phyloP scores from a whole-genome alignment of 1,284 basidiomycete genomes.

The Psilocybe mexicana region DNA sequence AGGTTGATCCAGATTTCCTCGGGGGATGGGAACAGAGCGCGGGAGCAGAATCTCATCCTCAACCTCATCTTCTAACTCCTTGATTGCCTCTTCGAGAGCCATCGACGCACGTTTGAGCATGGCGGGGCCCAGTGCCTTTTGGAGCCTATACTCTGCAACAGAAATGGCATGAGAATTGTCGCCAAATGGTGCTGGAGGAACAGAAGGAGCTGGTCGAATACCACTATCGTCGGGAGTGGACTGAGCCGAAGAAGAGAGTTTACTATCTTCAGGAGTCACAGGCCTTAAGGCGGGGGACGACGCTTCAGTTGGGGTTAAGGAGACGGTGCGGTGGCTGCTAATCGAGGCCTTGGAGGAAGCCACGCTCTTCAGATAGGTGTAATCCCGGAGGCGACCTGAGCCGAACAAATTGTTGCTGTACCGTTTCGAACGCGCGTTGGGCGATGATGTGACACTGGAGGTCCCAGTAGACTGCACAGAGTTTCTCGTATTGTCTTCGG shows the following conservation, averaged over 20 bases:
- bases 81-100: constrained; percentile 72
- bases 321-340: constrained; percentile 48
- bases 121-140: constrained; percentile 51
- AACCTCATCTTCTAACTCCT: constrained; percentile 66
- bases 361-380: constrained; percentile 63
- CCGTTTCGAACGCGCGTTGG: constrained; percentile 49
- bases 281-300: constrained; percentile 39
- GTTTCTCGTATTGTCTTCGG: constrained; percentile 31
- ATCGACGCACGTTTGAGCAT: constrained; percentile 64
- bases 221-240: constrained; percentile 52
- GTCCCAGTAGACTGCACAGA: constrained; percentile 40
- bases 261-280: constrained; percentile 52
- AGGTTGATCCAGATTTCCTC: constrained; percentile 33
- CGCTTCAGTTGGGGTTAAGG: constrained; percentile 51
- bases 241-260: constrained; percentile 39
- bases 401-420: constrained; percentile 84
- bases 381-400: constrained; percentile 73
- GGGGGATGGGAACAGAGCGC: constrained; percentile 52
- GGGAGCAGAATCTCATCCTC: constrained; percentile 74
- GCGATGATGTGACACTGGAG: constrained; percentile 48
- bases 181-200: constrained; percentile 32
- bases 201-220: constrained; percentile 40
- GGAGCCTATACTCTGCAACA: constrained; percentile 45
- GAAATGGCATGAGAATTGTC: constrained; percentile 33
- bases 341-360: constrained; percentile 42